Evolutionary conservation across 1,284 basidiomycete species (phyloP), one percentile per base, ranked within the genome.

Genomic region (Thecaphora thlaspeos): DNA sequence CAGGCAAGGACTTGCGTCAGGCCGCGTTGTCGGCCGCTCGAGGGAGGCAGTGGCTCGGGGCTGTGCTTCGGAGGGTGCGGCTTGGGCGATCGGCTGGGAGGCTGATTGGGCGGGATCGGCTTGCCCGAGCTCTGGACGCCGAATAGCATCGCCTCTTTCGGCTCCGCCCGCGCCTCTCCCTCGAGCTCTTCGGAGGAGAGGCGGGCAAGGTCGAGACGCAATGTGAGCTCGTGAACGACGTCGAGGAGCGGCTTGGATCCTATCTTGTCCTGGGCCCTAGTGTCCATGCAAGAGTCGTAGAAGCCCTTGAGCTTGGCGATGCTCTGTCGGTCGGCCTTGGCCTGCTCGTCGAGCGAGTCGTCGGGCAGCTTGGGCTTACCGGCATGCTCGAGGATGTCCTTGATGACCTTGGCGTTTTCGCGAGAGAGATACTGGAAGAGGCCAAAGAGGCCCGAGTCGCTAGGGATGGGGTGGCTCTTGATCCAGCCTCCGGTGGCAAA

Each of bases 201-300:
- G 43, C 48, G 26, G 19, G 37, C 26, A 2, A 22, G 19, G 32
- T 28, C 24, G 46, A 76, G 45, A 19, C 55, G 61, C 5, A 70
- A 55, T 22, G 79, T 45, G 12, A 83, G 68, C 41, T 79, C 73
- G 17, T 80, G 67, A 36, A 81, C 59, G 3, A 82, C 72, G 2
- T 79, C 75, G 12, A 81, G 51, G 2, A 84, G 64, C 0, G 82
- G 82, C 47, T 77, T 58, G 30, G 78, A 46, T 1, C 82, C 82
- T 3, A 75, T 54, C 32, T 79, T 62, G 70, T 83, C 80, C 58
- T 82, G 78, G 10, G 61, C 48, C 24, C 80, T 74, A 73, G 90
- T 86, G 67, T 94, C 84, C 80, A 90, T 82, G 80, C 94, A 98
- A 18, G 90, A 90, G 17, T 81, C 72, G 79, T 93, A 96, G 51